phyloP scores from a whole-genome alignment of 2,329 filamentous ascomycete genomes.

The Mariannaea sp. region DNA sequence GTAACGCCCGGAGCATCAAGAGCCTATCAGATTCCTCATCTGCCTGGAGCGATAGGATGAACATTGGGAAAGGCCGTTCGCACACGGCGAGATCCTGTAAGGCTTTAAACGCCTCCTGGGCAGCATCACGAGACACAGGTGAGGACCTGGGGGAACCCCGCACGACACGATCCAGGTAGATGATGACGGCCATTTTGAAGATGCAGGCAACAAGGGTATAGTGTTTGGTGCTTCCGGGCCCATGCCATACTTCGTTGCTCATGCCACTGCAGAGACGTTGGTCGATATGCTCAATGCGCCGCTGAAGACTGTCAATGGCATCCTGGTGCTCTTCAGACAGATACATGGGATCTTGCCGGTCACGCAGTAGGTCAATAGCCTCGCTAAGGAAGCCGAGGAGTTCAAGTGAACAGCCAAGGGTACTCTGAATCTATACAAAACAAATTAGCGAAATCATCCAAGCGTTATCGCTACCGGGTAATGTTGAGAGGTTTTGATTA shows the following conservation, averaged over 20 bases:
- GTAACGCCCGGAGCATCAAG: conserved; percentile 1
- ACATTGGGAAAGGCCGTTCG: conserved; percentile 13
- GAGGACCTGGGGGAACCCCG: conserved; percentile 1
- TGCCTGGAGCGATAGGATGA: conserved; percentile 3
- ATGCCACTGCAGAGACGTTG: conserved; percentile 6
- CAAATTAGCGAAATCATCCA: too few species aligned
- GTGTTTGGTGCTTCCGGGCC: background rate
- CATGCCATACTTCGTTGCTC: conserved; percentile 1
- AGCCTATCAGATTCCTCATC: conserved; percentile 4
- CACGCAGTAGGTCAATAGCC: background rate
- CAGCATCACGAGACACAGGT: background rate
- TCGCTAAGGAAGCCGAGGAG: conserved; percentile 3
- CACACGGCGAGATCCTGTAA: conserved; percentile 2
- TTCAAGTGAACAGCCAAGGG: conserved; percentile 10
- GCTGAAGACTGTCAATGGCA: background rate
- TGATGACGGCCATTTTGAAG: conserved; percentile 6
- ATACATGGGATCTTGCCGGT: background rate
- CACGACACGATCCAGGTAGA: conserved; percentile 11
- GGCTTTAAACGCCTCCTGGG: conserved; percentile 2
- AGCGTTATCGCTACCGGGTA: background rate
- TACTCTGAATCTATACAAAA: conserved; percentile 5
- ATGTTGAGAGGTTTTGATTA: background rate
- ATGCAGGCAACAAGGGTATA: conserved; percentile 2
- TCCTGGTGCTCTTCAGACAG: background rate
- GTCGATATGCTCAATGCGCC: background rate